Percentiles rank a stretch among this genome's conserved stretches.
phyloP scores from a whole-genome alignment of 164 flowering plant genomes.

The Santalum album region DNA sequence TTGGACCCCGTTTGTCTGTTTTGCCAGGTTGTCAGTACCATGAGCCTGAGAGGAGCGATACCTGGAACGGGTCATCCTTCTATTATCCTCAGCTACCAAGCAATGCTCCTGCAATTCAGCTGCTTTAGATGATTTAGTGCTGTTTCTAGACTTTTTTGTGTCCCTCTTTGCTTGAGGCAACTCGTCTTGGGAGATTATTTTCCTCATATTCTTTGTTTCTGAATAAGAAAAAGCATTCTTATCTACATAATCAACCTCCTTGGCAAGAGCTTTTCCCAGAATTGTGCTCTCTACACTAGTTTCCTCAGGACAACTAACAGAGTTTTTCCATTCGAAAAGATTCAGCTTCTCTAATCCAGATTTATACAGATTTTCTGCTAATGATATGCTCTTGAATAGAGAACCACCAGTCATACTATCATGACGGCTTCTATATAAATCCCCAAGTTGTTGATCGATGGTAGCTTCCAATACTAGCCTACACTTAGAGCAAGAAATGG shows the following conservation, averaged over 20 bases:
- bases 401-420: slow-evolving; percentile 5
- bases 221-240: background rate
- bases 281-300: slow-evolving; percentile 3
- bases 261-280: background rate
- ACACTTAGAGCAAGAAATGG: slow-evolving; percentile 39
- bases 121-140: slow-evolving; percentile 26
- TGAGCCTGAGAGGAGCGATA: slow-evolving; percentile 27
- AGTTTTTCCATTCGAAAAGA: slow-evolving; percentile 29
- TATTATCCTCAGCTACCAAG: slow-evolving; percentile 16
- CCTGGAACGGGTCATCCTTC: slow-evolving; percentile 53
- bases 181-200: slow-evolving; percentile 7
- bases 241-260: background rate
- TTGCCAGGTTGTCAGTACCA: slow-evolving; percentile 5
- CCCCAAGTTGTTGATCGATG: slow-evolving; percentile 46
- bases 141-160: slow-evolving; percentile 31
- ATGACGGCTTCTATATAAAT: slow-evolving; percentile 23
- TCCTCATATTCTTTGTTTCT: slow-evolving; percentile 2
- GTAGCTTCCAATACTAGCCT: slow-evolving; percentile 30
- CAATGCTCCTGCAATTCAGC: slow-evolving; percentile 16
- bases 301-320: slow-evolving; percentile 17
- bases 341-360: slow-evolving; percentile 36
- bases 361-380: slow-evolving; percentile 29
- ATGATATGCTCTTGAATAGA: slow-evolving; percentile 12
- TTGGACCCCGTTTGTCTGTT: slow-evolving; percentile 11
- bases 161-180: slow-evolving; percentile 17